Conservation (phyloP, 164 flowering plant genomes). For the Santalum album region DNA sequence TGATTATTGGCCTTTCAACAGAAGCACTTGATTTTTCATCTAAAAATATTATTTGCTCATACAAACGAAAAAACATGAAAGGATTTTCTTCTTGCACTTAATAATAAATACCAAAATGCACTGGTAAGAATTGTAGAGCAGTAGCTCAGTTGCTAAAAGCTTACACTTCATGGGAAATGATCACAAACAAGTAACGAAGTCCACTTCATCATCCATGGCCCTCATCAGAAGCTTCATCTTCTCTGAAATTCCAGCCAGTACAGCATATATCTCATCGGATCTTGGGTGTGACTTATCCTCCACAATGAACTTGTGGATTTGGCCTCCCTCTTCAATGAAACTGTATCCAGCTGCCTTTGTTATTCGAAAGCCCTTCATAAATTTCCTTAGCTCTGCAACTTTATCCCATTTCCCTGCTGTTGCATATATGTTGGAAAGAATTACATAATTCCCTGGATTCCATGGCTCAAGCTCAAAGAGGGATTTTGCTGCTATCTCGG, state of each 20-base stretch:
- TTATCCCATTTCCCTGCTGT: slow-evolving; percentile 56
- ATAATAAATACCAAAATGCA: too few species aligned
- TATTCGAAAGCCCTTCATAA: slow-evolving; percentile 51
- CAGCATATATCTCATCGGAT: slow-evolving; percentile 37
- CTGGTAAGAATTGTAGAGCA: too few species aligned
- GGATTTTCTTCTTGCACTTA: too few species aligned
- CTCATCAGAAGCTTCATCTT: slow-evolving; percentile 28
- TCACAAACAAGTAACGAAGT: background rate
- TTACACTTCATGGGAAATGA: background rate
- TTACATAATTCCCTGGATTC: slow-evolving; percentile 80
- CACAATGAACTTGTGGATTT: slow-evolving; percentile 58
- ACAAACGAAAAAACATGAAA: too few species aligned
- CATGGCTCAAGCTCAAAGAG: slow-evolving; percentile 75
- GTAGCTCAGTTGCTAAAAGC: too few species aligned
- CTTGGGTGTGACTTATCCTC: slow-evolving; percentile 64
- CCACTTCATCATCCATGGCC: slow-evolving; percentile 5
- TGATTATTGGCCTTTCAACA: too few species aligned
- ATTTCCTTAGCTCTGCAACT: slow-evolving; percentile 54
- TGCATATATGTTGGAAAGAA: slow-evolving; percentile 82
- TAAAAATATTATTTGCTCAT: too few species aligned
- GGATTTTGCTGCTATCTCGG: slow-evolving; percentile 53
- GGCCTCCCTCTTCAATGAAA: slow-evolving; percentile 54
- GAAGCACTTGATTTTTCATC: too few species aligned
- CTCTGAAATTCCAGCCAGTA: slow-evolving; percentile 33
- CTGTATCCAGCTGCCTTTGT: slow-evolving; percentile 74